Evolutionary conservation across 192 early-diverging fungal species (phyloP).

Genomic region (Rhizophlyctis rosea): DNA sequence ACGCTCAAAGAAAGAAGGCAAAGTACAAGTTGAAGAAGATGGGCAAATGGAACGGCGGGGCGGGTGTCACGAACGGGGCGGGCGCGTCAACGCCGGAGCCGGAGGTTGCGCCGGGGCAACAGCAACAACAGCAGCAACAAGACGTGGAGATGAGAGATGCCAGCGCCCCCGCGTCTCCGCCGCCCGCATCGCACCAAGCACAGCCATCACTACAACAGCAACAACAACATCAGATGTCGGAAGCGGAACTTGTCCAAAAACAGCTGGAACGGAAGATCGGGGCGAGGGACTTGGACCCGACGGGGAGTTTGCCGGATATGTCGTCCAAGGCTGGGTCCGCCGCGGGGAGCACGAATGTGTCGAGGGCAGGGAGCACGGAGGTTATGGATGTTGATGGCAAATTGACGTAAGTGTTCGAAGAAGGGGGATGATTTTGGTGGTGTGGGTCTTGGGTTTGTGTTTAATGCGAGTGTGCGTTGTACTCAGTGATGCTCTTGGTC

Average conservation of each 20-base stretch:
- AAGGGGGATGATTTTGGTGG: no score
- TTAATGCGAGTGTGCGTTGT: not conserved
- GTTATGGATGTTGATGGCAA: not conserved
- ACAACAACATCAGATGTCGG: not conserved
- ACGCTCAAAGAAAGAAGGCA: constrained; percentile 55
- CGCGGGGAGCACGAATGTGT: no score
- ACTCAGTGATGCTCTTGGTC: constrained; percentile 50
- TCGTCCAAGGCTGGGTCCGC: not conserved
- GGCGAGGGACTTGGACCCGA: constrained; percentile 8
- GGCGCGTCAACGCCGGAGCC: constrained; percentile 9
- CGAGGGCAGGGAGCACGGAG: no score
- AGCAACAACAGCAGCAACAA: constrained; percentile 1
- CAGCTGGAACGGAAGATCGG: not conserved
- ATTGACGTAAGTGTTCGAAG: constrained; percentile 18
- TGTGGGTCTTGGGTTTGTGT: no score
- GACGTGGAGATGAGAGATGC: constrained; percentile 1
- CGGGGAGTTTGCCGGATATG: not conserved
- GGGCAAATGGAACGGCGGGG: constrained; percentile 8
- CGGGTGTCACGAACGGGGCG: not conserved
- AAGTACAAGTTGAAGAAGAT: constrained; percentile 48
- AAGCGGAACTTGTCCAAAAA: not conserved
- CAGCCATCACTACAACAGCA: constrained; percentile 2
- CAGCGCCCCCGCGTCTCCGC: not conserved
- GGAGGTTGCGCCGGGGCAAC: constrained; percentile 1
- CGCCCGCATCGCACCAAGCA: not conserved